Evolutionary conservation across 1,284 basidiomycete genomes (phyloP), one percentile per base, ranked within the genome.

Genomic region (Xerocomus amazonicus): DNA sequence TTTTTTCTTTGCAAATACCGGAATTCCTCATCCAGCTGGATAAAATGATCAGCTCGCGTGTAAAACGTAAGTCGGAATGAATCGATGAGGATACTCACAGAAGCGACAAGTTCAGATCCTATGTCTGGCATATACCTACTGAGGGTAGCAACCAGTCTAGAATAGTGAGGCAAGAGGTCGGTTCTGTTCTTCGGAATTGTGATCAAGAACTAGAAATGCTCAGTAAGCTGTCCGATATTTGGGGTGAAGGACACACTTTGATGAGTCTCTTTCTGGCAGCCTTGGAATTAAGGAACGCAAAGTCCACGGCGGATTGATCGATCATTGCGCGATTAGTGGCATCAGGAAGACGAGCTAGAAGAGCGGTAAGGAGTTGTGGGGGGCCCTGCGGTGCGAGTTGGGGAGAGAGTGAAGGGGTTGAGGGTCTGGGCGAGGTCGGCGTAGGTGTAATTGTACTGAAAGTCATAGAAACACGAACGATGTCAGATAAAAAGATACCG

Each of bases 221-320:
- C 35, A 49, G 55, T 38, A 54, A 48, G 52, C 40, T 38, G 52
- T 8, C n/a, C 47, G 16, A 14, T 33, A 27, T 27, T n/a, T 23
- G 14, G 4, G 10, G 12, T 35, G 14, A 43, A 17, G n/a, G 29
- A 60, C 73, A 27, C 57, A 91, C 92, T 77, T 86, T 94, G 58
- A 92, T 78, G 26, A 98, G 77, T 44, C 95, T 77, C 63, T 94
- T 95, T 54, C 97, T 77, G 3, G 94, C 91, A 10, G 93, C 92
- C 68, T 98, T 98, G 38, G 92, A 95, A 65, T 98, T 98, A 51
- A 98, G 74, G 63, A 95, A 93, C 0, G 93, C 92, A 68, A 99
- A 98, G 57, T 99, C 96, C 33, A 97, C 83, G 0, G 95, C 94
- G 16, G 90, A 87, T 67, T 95, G 91, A 66, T 99, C 97, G 50